Percentiles rank a stretch among this genome's conserved stretches.
phyloP scores from a whole-genome alignment of 1,284 basidiomycete species.

The Rhodotorula sp. region DNA sequence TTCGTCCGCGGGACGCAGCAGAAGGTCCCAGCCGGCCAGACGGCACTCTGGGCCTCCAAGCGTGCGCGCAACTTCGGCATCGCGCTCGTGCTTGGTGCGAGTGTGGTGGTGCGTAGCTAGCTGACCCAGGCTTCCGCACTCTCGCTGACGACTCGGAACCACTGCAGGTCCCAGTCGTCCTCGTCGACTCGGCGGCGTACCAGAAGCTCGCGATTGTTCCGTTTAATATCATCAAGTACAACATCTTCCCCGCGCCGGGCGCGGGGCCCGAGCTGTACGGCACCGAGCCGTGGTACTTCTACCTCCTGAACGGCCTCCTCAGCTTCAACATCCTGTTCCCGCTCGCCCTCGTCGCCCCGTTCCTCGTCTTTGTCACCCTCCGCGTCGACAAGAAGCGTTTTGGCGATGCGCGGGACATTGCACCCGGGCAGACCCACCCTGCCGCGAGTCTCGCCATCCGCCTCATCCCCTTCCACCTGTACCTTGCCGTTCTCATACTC shows the following conservation, averaged over 20 bases:
- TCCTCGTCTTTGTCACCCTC: conserved; percentile 75
- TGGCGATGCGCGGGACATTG: conserved; percentile 53
- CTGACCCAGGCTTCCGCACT: too few species aligned
- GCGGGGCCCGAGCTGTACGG: conserved; percentile 90
- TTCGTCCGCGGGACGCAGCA: conserved; percentile 73
- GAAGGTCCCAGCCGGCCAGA: conserved; percentile 55
- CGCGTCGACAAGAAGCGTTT: conserved; percentile 74
- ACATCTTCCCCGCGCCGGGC: conserved; percentile 67
- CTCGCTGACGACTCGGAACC: background rate
- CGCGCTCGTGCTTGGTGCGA: conserved; percentile 21
- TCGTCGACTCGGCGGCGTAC: conserved; percentile 84
- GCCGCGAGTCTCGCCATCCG: conserved; percentile 65
- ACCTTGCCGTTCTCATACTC: conserved; percentile 72
- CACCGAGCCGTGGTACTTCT: conserved; percentile 81
- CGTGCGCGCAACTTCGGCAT: conserved; percentile 25
- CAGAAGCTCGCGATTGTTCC: conserved; percentile 76
- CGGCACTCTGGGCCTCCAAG: conserved; percentile 22
- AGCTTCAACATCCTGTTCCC: conserved; percentile 89
- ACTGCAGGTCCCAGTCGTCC: conserved; percentile 72
- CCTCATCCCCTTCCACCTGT: conserved; percentile 83
- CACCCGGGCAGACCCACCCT: conserved; percentile 40
- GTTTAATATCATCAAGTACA: conserved; percentile 93
- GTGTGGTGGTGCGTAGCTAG: conserved; percentile 63
- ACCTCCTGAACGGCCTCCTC: conserved; percentile 79
- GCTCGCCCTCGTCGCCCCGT: conserved; percentile 76